Conservation (phyloP, 2,329 filamentous ascomycete genomes). For the Mariannaea sp. region DNA sequence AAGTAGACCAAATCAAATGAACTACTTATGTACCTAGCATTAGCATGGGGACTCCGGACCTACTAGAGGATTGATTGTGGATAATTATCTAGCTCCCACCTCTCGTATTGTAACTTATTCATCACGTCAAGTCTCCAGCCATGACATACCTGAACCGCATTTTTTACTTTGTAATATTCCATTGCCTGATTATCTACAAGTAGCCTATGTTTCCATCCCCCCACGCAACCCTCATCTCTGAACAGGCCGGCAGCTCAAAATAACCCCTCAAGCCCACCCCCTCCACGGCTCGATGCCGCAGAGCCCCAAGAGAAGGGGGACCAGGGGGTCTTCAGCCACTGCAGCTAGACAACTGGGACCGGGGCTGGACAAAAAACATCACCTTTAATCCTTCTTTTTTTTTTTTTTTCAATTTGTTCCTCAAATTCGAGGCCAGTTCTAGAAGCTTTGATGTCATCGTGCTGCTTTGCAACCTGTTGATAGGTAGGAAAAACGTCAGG, state of each 20-base stretch:
- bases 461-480: slow-evolving; percentile 7
- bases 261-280: not conserved
- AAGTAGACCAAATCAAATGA: too few species aligned
- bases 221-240: slow-evolving; percentile 1
- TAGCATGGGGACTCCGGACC: too few species aligned
- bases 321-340: slow-evolving; percentile 1
- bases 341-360: not conserved
- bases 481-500: slow-evolving; percentile 7
- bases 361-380: slow-evolving; percentile 7
- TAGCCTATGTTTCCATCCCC: too few species aligned
- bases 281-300: slow-evolving; percentile 12
- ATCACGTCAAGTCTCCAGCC: too few species aligned
- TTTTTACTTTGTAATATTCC: too few species aligned
- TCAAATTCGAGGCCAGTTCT: slow-evolving; percentile 10
- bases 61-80: too few species aligned
- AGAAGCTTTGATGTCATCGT: slow-evolving; percentile 9
- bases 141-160: too few species aligned
- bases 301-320: not conserved
- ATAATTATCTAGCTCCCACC: too few species aligned
- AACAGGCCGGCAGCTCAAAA: not conserved
- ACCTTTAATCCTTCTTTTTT: too few species aligned
- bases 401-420: not conserved
- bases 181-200: too few species aligned
- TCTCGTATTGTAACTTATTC: too few species aligned
- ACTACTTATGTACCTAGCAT: too few species aligned